Percentiles rank a stretch among this genome's conserved stretches.
phyloP scores from a whole-genome alignment of 768 basidiomycete species.

The Inosperma sp. region DNA sequence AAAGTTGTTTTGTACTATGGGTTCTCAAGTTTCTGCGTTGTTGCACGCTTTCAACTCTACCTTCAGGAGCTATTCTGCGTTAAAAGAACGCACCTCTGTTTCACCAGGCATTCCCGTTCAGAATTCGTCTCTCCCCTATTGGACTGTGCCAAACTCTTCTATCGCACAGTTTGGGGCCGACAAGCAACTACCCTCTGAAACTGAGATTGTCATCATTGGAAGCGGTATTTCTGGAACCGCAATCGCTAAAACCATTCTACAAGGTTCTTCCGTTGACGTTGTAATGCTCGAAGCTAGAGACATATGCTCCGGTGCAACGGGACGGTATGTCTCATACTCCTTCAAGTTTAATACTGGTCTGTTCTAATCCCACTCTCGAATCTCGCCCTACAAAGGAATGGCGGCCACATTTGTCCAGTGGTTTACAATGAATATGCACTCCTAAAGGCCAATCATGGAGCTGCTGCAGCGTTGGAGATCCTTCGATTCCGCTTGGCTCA shows the following conservation, averaged over 20 bases:
- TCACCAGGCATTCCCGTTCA: slow-evolving; percentile 56
- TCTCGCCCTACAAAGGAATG: too few relatives aligned
- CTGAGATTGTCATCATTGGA: slow-evolving; percentile 69
- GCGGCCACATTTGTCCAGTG: slow-evolving; percentile 61
- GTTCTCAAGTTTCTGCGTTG: slow-evolving; percentile 19
- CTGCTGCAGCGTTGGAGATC: slow-evolving; percentile 44
- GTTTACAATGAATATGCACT: slow-evolving; percentile 54
- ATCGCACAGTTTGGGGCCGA: slow-evolving; percentile 36
- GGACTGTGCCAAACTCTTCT: slow-evolving; percentile 52
- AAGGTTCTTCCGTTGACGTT: slow-evolving; percentile 29
- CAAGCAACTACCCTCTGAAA: slow-evolving; percentile 37
- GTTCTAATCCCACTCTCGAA: too few relatives aligned
- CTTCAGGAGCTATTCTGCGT: slow-evolving; percentile 21
- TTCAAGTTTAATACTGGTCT: not conserved
- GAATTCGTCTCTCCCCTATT: slow-evolving; percentile 56
- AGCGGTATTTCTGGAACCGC: slow-evolving; percentile 74
- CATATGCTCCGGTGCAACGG: slow-evolving; percentile 69
- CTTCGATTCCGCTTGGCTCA: slow-evolving; percentile 62
- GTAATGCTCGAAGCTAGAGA: slow-evolving; percentile 83
- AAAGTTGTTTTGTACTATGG: slow-evolving; percentile 18
- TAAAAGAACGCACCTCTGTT: slow-evolving; percentile 29
- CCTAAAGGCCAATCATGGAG: slow-evolving; percentile 45
- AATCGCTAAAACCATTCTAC: slow-evolving; percentile 51
- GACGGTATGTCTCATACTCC: slow-evolving; percentile 39
- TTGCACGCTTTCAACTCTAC: slow-evolving; percentile 18